Conservation (phyloP, 352 stramenopile species). For the Phytophthora pluvialis region DNA sequence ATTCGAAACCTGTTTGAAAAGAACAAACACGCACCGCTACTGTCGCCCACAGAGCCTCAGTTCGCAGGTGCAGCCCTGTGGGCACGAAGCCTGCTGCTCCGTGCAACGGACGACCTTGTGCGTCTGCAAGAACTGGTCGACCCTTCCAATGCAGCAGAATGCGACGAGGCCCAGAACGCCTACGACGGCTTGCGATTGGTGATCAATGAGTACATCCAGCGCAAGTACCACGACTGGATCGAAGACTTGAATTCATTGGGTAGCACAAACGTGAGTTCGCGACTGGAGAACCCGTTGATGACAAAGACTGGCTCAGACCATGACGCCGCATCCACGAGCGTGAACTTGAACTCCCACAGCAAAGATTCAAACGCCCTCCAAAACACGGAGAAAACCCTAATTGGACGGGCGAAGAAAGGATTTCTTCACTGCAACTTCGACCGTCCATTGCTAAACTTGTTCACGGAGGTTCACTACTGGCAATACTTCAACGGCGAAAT, state of each 20-base stretch:
- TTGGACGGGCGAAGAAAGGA: constrained; percentile 79
- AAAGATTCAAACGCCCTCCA: constrained; percentile 72
- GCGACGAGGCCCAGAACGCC: constrained; percentile 75
- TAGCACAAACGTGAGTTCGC: constrained; percentile 77
- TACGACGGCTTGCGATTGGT: constrained; percentile 83
- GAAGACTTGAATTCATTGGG: constrained; percentile 85
- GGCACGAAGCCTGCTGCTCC: constrained; percentile 88
- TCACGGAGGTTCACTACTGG: constrained; percentile 93
- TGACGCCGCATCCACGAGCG: constrained; percentile 23
- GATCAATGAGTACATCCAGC: constrained; percentile 91
- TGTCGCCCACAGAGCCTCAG: constrained; percentile 91
- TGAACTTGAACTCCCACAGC: constrained; percentile 41
- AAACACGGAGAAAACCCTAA: constrained; percentile 84
- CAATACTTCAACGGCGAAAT: constrained; percentile 93
- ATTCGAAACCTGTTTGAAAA: constrained; percentile 94
- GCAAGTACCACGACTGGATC: constrained; percentile 92
- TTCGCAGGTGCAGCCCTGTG: constrained; percentile 94
- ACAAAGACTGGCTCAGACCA: constrained; percentile 62
- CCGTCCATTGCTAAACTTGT: constrained; percentile 91
- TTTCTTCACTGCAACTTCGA: constrained; percentile 97
- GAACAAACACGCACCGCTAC: constrained; percentile 81
- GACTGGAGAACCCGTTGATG: constrained; percentile 89
- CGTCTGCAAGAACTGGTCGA: constrained; percentile 76
- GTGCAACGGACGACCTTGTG: constrained; percentile 78
- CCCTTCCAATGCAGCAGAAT: constrained; percentile 73